A percentile compares a stretch with the other conserved stretches of the same genome.
Evolutionary conservation across 169 alveolate species (phyloP).

Genomic region (Eimeria acervulina): DNA sequence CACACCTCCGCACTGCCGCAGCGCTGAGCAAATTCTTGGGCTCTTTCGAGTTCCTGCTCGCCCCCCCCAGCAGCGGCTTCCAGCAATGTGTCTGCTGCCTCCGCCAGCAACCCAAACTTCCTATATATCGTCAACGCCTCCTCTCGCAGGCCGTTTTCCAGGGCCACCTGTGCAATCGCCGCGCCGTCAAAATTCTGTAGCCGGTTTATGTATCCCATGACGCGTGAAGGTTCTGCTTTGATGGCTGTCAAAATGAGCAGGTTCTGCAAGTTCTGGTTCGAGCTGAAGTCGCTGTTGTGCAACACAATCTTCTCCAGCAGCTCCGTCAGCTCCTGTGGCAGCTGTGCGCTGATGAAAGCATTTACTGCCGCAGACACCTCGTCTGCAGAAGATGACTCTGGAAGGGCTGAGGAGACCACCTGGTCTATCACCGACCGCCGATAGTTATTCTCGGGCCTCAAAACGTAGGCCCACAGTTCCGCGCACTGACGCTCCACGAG

Average conservation of each 20-base stretch:
- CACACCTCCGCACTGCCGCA: conserved; percentile 90
- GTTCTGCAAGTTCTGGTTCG: conserved; percentile 97
- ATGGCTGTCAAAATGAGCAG: conserved; percentile 97
- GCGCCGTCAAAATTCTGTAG: conserved; percentile 98
- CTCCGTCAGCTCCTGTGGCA: conserved; percentile 96
- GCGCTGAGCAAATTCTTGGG: conserved; percentile 87
- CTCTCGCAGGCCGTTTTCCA: conserved; percentile 94
- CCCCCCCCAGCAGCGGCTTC: conserved; percentile 81
- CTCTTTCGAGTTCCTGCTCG: conserved; percentile 87
- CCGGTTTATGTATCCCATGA: conserved; percentile 98
- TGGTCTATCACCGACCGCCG: conserved; percentile 97
- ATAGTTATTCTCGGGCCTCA: conserved; percentile 94
- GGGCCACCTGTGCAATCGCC: conserved; percentile 97
- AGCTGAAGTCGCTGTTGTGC: conserved; percentile 97
- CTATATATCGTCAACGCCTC: conserved; percentile 97
- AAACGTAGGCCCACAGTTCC: conserved; percentile 97
- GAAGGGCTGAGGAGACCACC: conserved; percentile 97
- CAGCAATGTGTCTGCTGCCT: conserved; percentile 97
- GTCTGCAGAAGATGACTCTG: conserved; percentile 98
- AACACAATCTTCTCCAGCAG: conserved; percentile 97
- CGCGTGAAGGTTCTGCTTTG: conserved; percentile 93
- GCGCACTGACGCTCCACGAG: conserved; percentile 98
- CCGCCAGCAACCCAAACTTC: conserved; percentile 94
- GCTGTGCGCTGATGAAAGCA: conserved; percentile 98
- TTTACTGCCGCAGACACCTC: conserved; percentile 98